Percentiles rank a stretch among this genome's conserved stretches.
Evolutionary conservation across 768 basidiomycete species (phyloP).

Genomic region (Candolleomyces efflorescens): DNA sequence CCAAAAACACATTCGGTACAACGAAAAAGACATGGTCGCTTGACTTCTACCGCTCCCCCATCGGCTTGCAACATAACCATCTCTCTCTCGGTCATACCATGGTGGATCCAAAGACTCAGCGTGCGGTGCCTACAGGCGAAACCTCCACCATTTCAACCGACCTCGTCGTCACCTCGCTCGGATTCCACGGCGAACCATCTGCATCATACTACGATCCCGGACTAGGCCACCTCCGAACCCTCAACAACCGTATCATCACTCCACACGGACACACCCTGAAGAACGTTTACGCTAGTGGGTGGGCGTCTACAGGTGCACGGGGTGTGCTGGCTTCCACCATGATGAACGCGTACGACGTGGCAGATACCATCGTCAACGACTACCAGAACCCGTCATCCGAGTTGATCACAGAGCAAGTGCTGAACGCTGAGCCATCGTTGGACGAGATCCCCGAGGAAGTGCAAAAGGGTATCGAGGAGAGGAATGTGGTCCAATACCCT

Average conservation of each 20-base stretch:
- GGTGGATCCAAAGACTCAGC: slow-evolving; percentile 43
- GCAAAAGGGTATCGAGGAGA: slow-evolving; percentile 33
- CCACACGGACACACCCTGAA: slow-evolving; percentile 32
- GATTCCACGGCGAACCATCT: slow-evolving; percentile 70
- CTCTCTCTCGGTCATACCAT: slow-evolving; percentile 61
- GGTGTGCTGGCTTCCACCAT: slow-evolving; percentile 93
- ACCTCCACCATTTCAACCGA: slow-evolving; percentile 55
- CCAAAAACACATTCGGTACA: slow-evolving; percentile 42
- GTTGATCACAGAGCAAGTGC: slow-evolving; percentile 6
- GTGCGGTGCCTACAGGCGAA: slow-evolving; percentile 53
- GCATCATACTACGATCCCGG: slow-evolving; percentile 55
- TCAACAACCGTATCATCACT: slow-evolving; percentile 45
- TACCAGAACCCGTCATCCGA: slow-evolving; percentile 18
- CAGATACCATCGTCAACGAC: slow-evolving; percentile 67
- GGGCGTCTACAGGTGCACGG: slow-evolving; percentile 88
- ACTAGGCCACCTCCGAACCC: slow-evolving; percentile 52
- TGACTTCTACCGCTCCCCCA: slow-evolving; percentile 77
- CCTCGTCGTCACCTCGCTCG: slow-evolving; percentile 83
- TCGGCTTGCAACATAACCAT: slow-evolving; percentile 20
- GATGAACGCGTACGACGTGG: slow-evolving; percentile 84
- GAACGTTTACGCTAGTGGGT: slow-evolving; percentile 88
- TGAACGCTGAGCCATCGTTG: slow-evolving; percentile 34
- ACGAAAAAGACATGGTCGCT: slow-evolving; percentile 74
- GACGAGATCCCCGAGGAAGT: slow-evolving; percentile 49
- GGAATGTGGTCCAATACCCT: slow-evolving; percentile 53